Percentiles rank a stretch among this genome's conserved stretches.
Evolutionary conservation across 352 stramenopile species (phyloP).

Genomic region (Globisporangium acanthophoron): DNA sequence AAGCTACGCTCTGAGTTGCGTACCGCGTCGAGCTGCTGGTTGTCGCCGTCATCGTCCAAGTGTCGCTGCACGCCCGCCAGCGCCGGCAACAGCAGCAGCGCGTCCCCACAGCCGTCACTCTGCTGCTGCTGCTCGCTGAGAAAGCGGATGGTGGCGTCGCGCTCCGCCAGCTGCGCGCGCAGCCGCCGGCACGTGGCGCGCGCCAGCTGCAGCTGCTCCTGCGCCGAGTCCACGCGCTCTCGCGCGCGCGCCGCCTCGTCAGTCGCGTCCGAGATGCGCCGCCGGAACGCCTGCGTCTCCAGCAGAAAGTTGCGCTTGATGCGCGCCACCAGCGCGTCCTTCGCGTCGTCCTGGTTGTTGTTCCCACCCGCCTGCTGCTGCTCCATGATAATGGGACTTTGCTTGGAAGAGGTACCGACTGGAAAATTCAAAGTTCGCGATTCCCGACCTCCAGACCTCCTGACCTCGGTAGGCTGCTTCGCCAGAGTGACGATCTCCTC

Average conservation of each 20-base stretch:
- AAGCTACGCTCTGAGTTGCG: background rate
- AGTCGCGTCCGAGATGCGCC: constrained; percentile 26
- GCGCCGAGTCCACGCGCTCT: constrained; percentile 25
- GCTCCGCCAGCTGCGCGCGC: constrained; percentile 50
- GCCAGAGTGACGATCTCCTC: too few species aligned
- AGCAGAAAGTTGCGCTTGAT: constrained; percentile 59
- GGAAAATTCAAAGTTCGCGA: too few species aligned
- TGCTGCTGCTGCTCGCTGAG: constrained; percentile 47
- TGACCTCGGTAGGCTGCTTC: too few species aligned
- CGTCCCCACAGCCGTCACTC: constrained; percentile 3
- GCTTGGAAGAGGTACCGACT: too few species aligned
- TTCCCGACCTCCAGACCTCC: too few species aligned
- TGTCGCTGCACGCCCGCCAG: constrained; percentile 44
- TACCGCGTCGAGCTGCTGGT: constrained; percentile 2
- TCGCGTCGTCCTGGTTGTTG: background rate
- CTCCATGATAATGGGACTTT: too few species aligned
- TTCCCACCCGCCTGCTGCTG: background rate
- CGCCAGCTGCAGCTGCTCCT: constrained; percentile 38
- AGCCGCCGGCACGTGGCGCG: constrained; percentile 57
- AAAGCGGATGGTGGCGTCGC: constrained; percentile 39
- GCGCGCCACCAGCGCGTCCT: constrained; percentile 22
- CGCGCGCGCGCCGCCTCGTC: constrained; percentile 20
- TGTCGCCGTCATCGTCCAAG: constrained; percentile 25
- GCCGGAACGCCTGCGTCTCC: constrained; percentile 44
- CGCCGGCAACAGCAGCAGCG: constrained; percentile 47